Percentiles rank a stretch among this genome's conserved stretches.
phyloP scores from a whole-genome alignment of 345 rosid species.

The rapeseed (Brassica napus) region Da-Ae NC_063436.1:18469501-18470000 shows the following conservation, averaged over 20 bases:
- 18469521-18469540: constrained; percentile 17
- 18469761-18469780: not conserved
- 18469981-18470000: too few relatives aligned
- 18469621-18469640: constrained; percentile 24
- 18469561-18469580: constrained; percentile 30
- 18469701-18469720: not conserved
- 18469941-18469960: not conserved
- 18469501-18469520: constrained; percentile 56
- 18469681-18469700: constrained; percentile 25
- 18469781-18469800: not conserved
- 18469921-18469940: too few relatives aligned
- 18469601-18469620: constrained; percentile 22
- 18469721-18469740: constrained; percentile 14
- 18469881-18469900: too few relatives aligned
- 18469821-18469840: not conserved
- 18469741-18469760: constrained; percentile 13
- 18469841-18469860: not conserved
- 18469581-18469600: constrained; percentile 8
- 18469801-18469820: not conserved
- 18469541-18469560: constrained; percentile 10
- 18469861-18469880: too few relatives aligned
- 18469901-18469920: not conserved
- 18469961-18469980: too few relatives aligned
- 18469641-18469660: constrained; percentile 36
- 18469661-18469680: constrained; percentile 26